Base-by-base conservation (phyloP, 148 eudicot genomes). In the Arctostaphylos glauca region DNA sequence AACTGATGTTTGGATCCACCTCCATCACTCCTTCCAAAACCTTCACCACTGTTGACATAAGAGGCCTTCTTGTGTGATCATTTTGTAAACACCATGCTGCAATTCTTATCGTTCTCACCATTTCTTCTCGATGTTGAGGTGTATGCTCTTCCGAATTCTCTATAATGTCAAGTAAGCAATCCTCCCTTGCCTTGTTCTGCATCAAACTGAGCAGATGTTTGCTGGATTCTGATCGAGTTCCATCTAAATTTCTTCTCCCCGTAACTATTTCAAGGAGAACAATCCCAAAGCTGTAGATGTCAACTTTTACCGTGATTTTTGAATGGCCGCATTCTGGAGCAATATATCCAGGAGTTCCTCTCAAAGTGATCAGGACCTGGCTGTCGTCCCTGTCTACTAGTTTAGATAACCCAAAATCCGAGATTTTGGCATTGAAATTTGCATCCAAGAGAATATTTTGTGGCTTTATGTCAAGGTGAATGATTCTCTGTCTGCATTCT, bases 11-110 rank as follows among this genome's bases (percentile, higher is more conserved):
- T 14, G 75, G 59, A 48, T 81, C 59, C 31, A 68, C 83, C 54
- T 81, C 83, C 83, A 81, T 81, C 62, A 81, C 41, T 67, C 83
- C 83, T 38, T 81, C 83, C 83, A 81, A 81, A 23, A 81, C 83
- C 74, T 81, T 81, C 48, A 81, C 83, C 23, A 81, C 62, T 5
- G 83, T 81, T 0, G 83, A 81, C 83, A 81, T 81, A 53, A 52
- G 76, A 25, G 83, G 83, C 76, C 83, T 50, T 16, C 2, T 81
- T 5, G 3, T 38, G 16, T 6, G 83, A 68, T 81, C 76, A 68
- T 81, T 68, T 31, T 81, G 83, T 74, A 80, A 23, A 25, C 82
- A 80, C 82, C 82, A 80, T 21, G 82, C 82, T 44, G 74, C 82
- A 66, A 49, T 81, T n/a, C 76, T 67, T 48, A 81, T 81, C 76